Base-by-base conservation (phyloP, 2,329 filamentous ascomycete species). In the Fusarium gaditjirri region DNA sequence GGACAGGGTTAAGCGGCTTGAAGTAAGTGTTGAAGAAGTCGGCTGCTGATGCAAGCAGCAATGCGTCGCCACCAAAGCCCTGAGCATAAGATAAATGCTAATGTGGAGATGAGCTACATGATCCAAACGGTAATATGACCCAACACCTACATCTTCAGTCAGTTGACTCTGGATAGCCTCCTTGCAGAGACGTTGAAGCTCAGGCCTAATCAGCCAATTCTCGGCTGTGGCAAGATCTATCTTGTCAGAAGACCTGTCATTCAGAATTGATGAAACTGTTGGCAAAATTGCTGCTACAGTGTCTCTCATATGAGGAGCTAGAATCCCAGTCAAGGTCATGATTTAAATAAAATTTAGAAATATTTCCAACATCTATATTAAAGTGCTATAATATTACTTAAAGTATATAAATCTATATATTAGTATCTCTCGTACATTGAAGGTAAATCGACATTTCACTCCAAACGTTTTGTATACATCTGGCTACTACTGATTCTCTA, bases 21-120 rank as follows among this genome's bases (percentile, higher is more conserved):
- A 46, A 46, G 12, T 46, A 46, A n/a, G 43, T 46, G 19, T 46
- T 46, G 5, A 46, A 46, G 43, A 46, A 46, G 43, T 29, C 23
- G 21, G 43, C 25, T 29, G 25, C 43, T n/a, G 43, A 27, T n/a
- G 13, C 19, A 46, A 46, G 43, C 6, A 46, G 27, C 11, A 21
- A 19, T 10, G 27, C 27, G 13, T 46, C 43, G 13, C 43, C 43
- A 46, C 43, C 44, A 29, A 47, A 47, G 44, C 13, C 9, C 5
- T 29, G 12, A 21, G 25, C 4, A 10, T 31, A 47, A 8, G 44
- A 47, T 8, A 47, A n/a, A 16, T 31, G 6, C 44, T 47, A 31
- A 29, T n/a, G 2, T 29, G 16, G 5, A 31, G 21, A 47, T 47
- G 8, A 47, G 44, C 21, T 12, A 2, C 27, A 5, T 31, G 21